Evolutionary conservation across 768 basidiomycete genomes (phyloP).

Genomic region (Chalciporus pseudorubinellus): DNA sequence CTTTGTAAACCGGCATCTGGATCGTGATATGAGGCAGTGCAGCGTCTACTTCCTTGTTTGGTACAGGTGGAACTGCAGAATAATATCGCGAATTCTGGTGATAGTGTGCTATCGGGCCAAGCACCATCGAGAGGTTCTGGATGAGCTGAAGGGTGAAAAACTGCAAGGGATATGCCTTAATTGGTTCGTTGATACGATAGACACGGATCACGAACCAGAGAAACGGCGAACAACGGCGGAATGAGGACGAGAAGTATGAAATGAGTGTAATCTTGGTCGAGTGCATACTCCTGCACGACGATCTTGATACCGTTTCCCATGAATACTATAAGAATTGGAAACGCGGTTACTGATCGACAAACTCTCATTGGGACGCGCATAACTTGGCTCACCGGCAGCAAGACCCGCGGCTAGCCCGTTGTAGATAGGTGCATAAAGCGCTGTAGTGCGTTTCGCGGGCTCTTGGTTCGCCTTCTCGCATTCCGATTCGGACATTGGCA

Average conservation of each 20-base stretch:
- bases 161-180: slow-evolving; percentile 18
- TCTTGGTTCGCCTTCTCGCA: slow-evolving; percentile 26
- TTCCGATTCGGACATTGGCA: slow-evolving; percentile 36
- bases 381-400: slow-evolving; percentile 14
- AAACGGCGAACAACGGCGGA: slow-evolving; percentile 46
- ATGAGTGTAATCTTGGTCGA: slow-evolving; percentile 46
- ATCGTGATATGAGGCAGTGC: slow-evolving; percentile 50
- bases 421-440: slow-evolving; percentile 27
- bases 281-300: slow-evolving; percentile 51
- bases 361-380: not conserved
- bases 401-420: slow-evolving; percentile 30
- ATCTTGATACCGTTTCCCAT: slow-evolving; percentile 62
- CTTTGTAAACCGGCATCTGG: slow-evolving; percentile 61
- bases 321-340: slow-evolving; percentile 45
- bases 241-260: slow-evolving; percentile 39
- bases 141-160: slow-evolving; percentile 44
- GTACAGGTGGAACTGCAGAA: slow-evolving; percentile 42
- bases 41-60: slow-evolving; percentile 44
- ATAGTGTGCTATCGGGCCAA: slow-evolving; percentile 54
- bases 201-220: slow-evolving; percentile 34
- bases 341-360: slow-evolving; percentile 2
- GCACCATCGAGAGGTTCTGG: slow-evolving; percentile 35
- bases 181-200: not conserved
- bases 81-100: slow-evolving; percentile 53
- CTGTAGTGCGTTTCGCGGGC: slow-evolving; percentile 11